Percentiles rank a stretch among this genome's conserved stretches.
These are phyloP conservation scores for Polyrhizophydium stewartii DNA, from an alignment of 371 early-diverging fungal species.

Conservation along the genomic window DNA sequence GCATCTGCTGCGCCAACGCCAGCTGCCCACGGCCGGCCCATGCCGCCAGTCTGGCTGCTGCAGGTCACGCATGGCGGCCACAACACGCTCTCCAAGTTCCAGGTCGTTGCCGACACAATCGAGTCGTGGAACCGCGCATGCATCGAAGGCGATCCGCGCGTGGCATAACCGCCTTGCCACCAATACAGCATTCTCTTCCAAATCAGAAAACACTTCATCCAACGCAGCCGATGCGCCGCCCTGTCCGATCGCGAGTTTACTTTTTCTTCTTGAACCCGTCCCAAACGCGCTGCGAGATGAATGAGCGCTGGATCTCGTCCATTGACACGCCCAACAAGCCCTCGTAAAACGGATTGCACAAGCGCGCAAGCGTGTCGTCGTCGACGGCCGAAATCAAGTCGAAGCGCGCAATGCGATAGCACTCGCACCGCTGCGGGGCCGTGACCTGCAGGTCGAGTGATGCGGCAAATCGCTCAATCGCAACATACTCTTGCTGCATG, in stretches of 20 bases:
- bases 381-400: neutral
- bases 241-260: too few species aligned
- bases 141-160: too few species aligned
- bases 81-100: conserved; percentile 18
- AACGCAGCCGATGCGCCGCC: too few species aligned
- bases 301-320: neutral
- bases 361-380: neutral
- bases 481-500: neutral
- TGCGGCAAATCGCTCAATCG: neutral
- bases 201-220: too few species aligned
- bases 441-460: neutral
- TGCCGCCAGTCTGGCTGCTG: conserved; percentile 11
- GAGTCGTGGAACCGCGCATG: conserved; percentile 10
- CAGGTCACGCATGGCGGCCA: conserved; percentile 25
- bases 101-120: conserved; percentile 19
- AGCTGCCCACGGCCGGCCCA: neutral
- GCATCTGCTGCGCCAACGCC: neutral
- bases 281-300: neutral
- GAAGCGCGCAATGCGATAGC: neutral
- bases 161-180: too few species aligned
- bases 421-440: neutral
- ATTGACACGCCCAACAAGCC: neutral
- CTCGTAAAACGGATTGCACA: neutral
- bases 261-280: neutral
- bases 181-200: too few species aligned